Conservation (phyloP, 2,329 filamentous ascomycete genomes). For the Xylariaceae sp. region DNA sequence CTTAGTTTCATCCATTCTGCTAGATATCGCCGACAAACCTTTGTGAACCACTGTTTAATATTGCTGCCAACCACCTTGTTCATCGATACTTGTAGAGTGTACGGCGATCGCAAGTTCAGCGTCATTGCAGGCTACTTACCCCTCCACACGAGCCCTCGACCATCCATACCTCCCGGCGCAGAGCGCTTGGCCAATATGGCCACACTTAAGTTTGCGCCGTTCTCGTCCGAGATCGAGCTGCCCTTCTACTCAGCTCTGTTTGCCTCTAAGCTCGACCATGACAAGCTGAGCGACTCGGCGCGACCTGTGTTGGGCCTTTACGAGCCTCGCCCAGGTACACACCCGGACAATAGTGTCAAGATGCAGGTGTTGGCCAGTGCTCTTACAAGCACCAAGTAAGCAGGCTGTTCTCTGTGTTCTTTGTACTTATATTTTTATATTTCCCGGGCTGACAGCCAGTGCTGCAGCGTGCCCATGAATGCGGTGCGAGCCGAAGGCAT, state of each 20-base stretch:
- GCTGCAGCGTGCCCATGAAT: slow-evolving; percentile 66
- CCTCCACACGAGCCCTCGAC: neutral
- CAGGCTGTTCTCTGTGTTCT: slow-evolving; percentile 11
- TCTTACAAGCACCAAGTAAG: slow-evolving; percentile 81
- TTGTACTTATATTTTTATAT: slow-evolving; percentile 1
- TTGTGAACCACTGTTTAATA: too few species aligned
- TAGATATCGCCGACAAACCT: too few species aligned
- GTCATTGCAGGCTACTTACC: too few species aligned
- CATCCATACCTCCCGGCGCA: neutral
- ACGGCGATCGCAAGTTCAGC: too few species aligned
- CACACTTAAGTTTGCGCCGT: slow-evolving; percentile 76
- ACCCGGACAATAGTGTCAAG: slow-evolving; percentile 77
- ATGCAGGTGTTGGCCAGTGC: slow-evolving; percentile 92
- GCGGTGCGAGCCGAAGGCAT: slow-evolving; percentile 87
- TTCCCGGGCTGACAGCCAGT: slow-evolving; percentile 27
- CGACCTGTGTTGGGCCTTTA: slow-evolving; percentile 87
- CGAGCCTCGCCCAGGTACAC: slow-evolving; percentile 75
- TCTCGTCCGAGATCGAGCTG: slow-evolving; percentile 91
- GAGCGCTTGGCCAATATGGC: slow-evolving; percentile 41
- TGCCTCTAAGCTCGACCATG: slow-evolving; percentile 91
- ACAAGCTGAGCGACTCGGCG: slow-evolving; percentile 93
- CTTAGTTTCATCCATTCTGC: too few species aligned
- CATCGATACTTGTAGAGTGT: neutral
- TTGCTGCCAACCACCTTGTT: neutral
- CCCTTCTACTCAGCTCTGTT: slow-evolving; percentile 96